A percentile compares a stretch with the other conserved stretches of the same genome.
phyloP scores from a whole-genome alignment of 495 filamentous ascomycete genomes.

The Neurospora sp. region DNA sequence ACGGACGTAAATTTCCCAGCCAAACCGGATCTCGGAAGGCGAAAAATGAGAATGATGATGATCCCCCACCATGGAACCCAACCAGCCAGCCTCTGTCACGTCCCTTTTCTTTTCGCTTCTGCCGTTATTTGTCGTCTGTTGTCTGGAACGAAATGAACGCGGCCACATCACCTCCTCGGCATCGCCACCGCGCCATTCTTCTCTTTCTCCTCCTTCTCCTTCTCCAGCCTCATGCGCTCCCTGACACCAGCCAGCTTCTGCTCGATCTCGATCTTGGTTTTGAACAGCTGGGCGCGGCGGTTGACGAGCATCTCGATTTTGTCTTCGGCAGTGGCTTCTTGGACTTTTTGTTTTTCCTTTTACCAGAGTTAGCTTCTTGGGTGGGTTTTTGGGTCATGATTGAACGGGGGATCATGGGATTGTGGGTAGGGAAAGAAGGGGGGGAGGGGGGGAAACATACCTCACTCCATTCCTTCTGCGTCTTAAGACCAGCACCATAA shows the following conservation, averaged over 20 bases:
- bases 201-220: background rate
- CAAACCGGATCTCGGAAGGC: background rate
- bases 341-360: conserved; percentile 22
- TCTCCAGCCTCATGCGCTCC: conserved; percentile 15
- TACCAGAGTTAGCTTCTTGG: background rate
- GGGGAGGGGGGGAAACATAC: conserved; percentile 9
- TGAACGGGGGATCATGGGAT: background rate
- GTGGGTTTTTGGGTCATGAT: background rate
- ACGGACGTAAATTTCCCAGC: background rate
- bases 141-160: background rate
- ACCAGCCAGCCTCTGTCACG: background rate
- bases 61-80: background rate
- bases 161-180: background rate
- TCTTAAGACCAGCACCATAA: conserved; percentile 52
- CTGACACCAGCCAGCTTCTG: conserved; percentile 25
- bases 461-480: conserved; percentile 29
- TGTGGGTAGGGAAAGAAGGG: background rate
- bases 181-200: background rate
- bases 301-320: conserved; percentile 26
- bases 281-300: conserved; percentile 21
- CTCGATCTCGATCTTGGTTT: conserved; percentile 24
- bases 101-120: background rate
- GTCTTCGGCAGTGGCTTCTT: conserved; percentile 24
- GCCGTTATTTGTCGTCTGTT: background rate
- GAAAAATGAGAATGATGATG: background rate